These are phyloP conservation scores for Trichoderma arundinaceum DNA, from an alignment of 2,329 filamentous ascomycete species.

Conservation along the genomic window DNA sequence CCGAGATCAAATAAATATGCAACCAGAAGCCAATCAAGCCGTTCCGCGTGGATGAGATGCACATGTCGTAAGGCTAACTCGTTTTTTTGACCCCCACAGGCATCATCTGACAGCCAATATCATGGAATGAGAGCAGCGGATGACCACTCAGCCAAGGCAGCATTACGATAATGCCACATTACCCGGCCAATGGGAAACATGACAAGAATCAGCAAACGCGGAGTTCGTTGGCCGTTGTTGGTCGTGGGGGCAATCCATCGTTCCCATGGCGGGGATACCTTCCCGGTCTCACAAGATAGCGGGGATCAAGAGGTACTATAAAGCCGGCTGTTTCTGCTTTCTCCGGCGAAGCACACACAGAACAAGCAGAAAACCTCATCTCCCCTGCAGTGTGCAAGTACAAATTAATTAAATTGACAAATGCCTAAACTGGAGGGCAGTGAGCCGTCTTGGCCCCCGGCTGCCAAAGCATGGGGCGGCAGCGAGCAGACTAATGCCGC, in stretches of 20 bases:
- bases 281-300: neutral
- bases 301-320: neutral
- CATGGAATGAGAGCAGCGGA: neutral
- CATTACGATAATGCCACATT: neutral
- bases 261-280: neutral
- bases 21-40: slow-evolving; percentile 11
- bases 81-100: neutral
- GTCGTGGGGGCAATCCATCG: neutral
- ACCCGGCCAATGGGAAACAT: neutral
- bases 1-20: neutral
- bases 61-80: neutral
- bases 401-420: neutral
- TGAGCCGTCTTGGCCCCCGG: neutral
- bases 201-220: neutral
- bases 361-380: neutral
- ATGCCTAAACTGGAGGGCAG: slow-evolving; percentile 4
- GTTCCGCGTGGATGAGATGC: slow-evolving; percentile 4
- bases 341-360: neutral
- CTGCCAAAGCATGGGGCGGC: neutral
- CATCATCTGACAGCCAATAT: slow-evolving; percentile 1
- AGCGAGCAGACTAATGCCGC: neutral
- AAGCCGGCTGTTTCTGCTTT: neutral
- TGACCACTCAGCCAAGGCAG: neutral
- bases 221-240: neutral
- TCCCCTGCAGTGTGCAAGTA: neutral